Percentiles rank a stretch among this genome's conserved stretches.
Conservation (phyloP, 2,329 filamentous ascomycete species). For the Xylaria sp. region DNA sequence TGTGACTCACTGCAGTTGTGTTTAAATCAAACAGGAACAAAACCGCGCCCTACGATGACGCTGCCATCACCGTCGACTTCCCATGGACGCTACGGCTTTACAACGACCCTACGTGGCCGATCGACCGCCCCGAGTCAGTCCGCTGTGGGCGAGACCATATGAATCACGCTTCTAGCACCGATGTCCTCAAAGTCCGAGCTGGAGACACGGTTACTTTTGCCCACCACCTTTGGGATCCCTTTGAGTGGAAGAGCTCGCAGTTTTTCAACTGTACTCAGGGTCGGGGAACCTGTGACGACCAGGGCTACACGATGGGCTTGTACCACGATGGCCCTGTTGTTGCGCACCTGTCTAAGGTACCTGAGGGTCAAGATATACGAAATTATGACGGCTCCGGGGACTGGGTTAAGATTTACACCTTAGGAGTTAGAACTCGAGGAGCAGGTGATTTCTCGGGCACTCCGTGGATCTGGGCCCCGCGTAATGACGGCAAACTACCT, state of each 20-base stretch:
- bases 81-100: background rate
- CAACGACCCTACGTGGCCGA: background rate
- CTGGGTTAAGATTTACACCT: slow-evolving; percentile 29
- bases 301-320: background rate
- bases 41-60: background rate
- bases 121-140: background rate
- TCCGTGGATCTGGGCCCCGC: background rate
- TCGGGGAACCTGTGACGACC: background rate
- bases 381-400: slow-evolving; percentile 29
- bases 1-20: too few relatives aligned
- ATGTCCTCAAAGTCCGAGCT: background rate
- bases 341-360: slow-evolving; percentile 26
- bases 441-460: background rate
- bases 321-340: slow-evolving; percentile 18
- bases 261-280: background rate
- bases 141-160: background rate
- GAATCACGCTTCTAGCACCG: background rate
- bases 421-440: slow-evolving; percentile 15
- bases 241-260: background rate
- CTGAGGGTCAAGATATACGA: slow-evolving; percentile 23
- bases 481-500: background rate
- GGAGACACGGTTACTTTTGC: background rate
- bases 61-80: background rate
- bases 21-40: background rate
- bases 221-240: background rate